A percentile compares a stretch with the other conserved stretches of the same genome.
Evolutionary conservation across 257 asterid genomes (phyloP).

Genomic region (Solanum clarkiae): DNA sequence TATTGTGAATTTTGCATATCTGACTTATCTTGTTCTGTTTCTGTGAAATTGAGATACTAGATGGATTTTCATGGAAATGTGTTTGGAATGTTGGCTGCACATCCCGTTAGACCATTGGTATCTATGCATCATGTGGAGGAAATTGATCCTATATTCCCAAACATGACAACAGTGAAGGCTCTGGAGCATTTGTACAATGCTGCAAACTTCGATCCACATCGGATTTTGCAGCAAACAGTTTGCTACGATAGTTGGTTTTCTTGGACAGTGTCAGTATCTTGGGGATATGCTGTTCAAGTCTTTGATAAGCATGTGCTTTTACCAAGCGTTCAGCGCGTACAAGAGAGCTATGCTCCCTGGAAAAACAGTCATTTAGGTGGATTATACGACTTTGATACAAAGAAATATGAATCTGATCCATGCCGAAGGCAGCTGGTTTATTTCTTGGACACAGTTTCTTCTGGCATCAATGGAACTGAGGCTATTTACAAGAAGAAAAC

Average conservation of each 20-base stretch:
- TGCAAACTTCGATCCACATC: constrained; percentile 36
- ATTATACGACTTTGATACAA: constrained; percentile 18
- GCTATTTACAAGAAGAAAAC: constrained; percentile 28
- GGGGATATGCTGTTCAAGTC: constrained; percentile 81
- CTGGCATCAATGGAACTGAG: constrained; percentile 13
- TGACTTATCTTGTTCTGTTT: background rate
- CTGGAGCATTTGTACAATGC: constrained; percentile 44
- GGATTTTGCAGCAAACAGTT: constrained; percentile 64
- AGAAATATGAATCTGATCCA: constrained; percentile 29
- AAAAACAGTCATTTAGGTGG: constrained; percentile 14
- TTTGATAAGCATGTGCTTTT: constrained; percentile 30
- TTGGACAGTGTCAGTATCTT: constrained; percentile 70
- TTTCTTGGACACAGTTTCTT: constrained; percentile 27
- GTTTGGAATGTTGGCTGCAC: constrained; percentile 63
- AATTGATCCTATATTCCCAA: constrained; percentile 53
- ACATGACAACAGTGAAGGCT: constrained; percentile 30
- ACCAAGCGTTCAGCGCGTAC: constrained; percentile 38
- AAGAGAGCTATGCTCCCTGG: constrained; percentile 48
- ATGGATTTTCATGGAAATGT: constrained; percentile 67
- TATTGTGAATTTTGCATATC: background rate
- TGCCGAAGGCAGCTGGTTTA: constrained; percentile 47
- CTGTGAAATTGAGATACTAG: constrained; percentile 14
- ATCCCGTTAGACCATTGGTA: constrained; percentile 48
- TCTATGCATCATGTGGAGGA: constrained; percentile 58
- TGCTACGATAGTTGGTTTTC: constrained; percentile 70